Evolutionary conservation across 176 grass and related monocot genomes (phyloP).

Genomic region (Saccharum spontaneum): DNA sequence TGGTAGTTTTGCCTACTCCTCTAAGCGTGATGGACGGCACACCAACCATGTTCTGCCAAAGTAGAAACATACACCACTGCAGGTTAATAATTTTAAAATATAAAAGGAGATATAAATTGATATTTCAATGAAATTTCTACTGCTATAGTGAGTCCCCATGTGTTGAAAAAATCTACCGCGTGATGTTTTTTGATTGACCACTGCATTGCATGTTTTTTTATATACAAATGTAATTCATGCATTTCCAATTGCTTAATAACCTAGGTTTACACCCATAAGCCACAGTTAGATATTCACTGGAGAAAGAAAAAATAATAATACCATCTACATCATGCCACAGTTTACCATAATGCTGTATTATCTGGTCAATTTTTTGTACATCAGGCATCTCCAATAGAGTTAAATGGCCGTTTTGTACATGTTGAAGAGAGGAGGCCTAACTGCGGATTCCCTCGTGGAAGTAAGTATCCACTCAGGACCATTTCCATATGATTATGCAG

Average conservation of each 20-base stretch:
- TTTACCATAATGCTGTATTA: slow-evolving; percentile 15
- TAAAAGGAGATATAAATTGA: not conserved
- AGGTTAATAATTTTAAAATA: not conserved
- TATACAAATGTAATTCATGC: not conserved
- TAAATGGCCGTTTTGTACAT: slow-evolving; percentile 76
- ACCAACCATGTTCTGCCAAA: not conserved
- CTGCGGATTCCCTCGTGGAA: slow-evolving; percentile 55
- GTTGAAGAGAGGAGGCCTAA: slow-evolving; percentile 76
- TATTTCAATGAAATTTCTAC: not conserved
- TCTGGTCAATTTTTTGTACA: slow-evolving; percentile 14
- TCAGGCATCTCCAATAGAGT: slow-evolving; percentile 85
- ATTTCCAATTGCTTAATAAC: not conserved
- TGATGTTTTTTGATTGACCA: not conserved
- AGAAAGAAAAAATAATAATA: not conserved
- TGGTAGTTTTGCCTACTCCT: not conserved
- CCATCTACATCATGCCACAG: not conserved
- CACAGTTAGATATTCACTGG: not conserved
- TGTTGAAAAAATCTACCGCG: not conserved
- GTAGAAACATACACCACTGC: not conserved
- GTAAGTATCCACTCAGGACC: slow-evolving; percentile 50
- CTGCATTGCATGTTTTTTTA: not conserved
- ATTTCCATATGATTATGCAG: not conserved
- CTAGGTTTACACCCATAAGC: not conserved
- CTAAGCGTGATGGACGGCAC: not conserved
- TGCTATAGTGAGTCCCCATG: not conserved